These are phyloP conservation scores for Zelopaecilomyces penicillatus DNA, from an alignment of 2,329 filamentous ascomycete genomes.

Conservation along the genomic window DNA sequence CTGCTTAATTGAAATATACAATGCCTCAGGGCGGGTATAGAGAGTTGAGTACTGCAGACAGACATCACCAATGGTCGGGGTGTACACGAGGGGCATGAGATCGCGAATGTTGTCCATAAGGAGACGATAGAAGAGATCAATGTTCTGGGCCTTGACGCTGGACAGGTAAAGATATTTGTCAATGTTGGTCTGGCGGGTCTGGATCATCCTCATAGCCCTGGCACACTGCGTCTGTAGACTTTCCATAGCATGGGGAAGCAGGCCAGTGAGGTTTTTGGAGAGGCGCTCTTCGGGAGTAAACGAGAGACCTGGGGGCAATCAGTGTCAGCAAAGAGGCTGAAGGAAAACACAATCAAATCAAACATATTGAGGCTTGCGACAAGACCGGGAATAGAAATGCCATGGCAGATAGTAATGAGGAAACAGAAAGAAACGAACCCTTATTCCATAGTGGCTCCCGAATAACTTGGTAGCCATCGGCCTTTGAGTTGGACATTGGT, in stretches of 20 bases:
- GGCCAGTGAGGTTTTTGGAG: constrained; percentile 56
- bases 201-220: constrained; percentile 66
- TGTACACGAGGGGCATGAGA: constrained; percentile 78
- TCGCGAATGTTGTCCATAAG: constrained; percentile 70
- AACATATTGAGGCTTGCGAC: not conserved
- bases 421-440: constrained; percentile 31
- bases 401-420: no score
- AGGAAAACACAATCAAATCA: not conserved
- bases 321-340: not conserved
- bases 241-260: constrained; percentile 57
- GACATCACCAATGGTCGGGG: constrained; percentile 87
- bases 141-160: constrained; percentile 64
- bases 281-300: constrained; percentile 57
- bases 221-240: constrained; percentile 51
- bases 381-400: no score
- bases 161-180: constrained; percentile 83
- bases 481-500: constrained; percentile 42
- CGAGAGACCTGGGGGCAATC: constrained; percentile 42
- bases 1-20: constrained; percentile 95
- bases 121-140: constrained; percentile 75
- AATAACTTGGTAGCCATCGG: constrained; percentile 53
- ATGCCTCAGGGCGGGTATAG: constrained; percentile 87
- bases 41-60: constrained; percentile 94
- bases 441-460: constrained; percentile 58
- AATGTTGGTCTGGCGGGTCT: constrained; percentile 58